Evolutionary conservation across 2,329 filamentous ascomycete genomes (phyloP), one percentile per base, ranked within the genome.

Genomic region (Pseudocercospora crystallina): DNA sequence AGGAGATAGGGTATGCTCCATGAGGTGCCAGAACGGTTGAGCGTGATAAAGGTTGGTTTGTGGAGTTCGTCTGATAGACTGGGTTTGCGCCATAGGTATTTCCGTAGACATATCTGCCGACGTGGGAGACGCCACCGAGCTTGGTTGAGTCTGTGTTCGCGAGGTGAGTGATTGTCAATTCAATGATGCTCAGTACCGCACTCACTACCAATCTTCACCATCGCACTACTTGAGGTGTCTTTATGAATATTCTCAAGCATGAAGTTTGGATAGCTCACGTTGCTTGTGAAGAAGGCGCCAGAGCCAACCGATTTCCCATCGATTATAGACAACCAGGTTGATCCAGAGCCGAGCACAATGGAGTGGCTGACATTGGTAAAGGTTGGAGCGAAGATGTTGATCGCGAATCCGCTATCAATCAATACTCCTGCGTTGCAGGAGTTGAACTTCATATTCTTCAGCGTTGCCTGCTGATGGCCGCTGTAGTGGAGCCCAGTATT

Each of bases 231-330:
- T 5, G 32, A 43, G 14, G 47, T 47, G 33, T 47, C 45, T 13
- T 49, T 42, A 3, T 11, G 17, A 34, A 53, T 47, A 32, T 56
- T 56, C 42, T 56, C 53, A 13, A 56, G 41, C 50, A 56, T 53
- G 50, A 56, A 56, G 20, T 56, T 56, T 2, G 53, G 49, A n/a
- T n/a, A n/a, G n/a, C n/a, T n/a, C n/a, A n/a, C n/a, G 20, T 56
- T 53, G 14, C 49, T 49, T 12, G 37, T 48, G 38, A 56, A 53
- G 30, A 56, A 53, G 20, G 39, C 38, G 9, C 53, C 53, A 7
- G 53, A 56, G 37, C 47, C 51, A 8, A 29, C 41, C 5, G 51
- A 40, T 13, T 20, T 42, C 10, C 31, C 53, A 17, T 56, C 53
- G 15, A 56, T 43, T 12, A 56, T 41, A 8, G 53, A 53, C n/a